Evolutionary conservation across 192 early-diverging fungal species (phyloP).

Genomic region (Helicostylum pulchrum): DNA sequence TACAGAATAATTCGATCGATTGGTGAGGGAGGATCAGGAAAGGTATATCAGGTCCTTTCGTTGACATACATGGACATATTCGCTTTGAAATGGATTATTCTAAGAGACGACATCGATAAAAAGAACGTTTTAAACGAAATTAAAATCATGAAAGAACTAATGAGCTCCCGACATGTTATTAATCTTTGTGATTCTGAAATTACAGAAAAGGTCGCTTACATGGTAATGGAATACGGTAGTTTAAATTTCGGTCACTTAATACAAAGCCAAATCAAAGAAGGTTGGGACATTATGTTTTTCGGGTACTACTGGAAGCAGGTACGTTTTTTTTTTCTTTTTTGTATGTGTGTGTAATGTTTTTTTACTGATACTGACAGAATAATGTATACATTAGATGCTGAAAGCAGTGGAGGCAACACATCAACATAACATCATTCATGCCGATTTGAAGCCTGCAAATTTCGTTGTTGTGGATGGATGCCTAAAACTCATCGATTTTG

Average conservation of each 20-base stretch:
- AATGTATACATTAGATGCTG: constrained; percentile 65
- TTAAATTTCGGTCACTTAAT: constrained; percentile 75
- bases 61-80: constrained; percentile 64
- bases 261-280: constrained; percentile 41
- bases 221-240: constrained; percentile 88
- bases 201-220: constrained; percentile 28
- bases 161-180: constrained; percentile 71
- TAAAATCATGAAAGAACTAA: constrained; percentile 63
- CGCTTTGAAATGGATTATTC: constrained; percentile 82
- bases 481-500: constrained; percentile 96
- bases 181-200: constrained; percentile 75
- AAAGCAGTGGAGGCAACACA: constrained; percentile 87
- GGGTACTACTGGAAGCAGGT: constrained; percentile 86
- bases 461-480: constrained; percentile 83
- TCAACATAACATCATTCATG: constrained; percentile 84
- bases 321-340: background rate
- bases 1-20: constrained; percentile 56
- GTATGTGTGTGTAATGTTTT: background rate
- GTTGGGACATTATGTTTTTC: constrained; percentile 70
- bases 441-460: constrained; percentile 95
- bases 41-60: constrained; percentile 86
- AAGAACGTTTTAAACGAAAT: constrained; percentile 86
- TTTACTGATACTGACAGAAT: background rate
- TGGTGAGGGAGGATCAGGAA: constrained; percentile 84
- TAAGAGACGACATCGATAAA: constrained; percentile 60